These are phyloP conservation scores for Serpula lacrymans DNA, from an alignment of 768 basidiomycete species.

Conservation along the genomic window DNA sequence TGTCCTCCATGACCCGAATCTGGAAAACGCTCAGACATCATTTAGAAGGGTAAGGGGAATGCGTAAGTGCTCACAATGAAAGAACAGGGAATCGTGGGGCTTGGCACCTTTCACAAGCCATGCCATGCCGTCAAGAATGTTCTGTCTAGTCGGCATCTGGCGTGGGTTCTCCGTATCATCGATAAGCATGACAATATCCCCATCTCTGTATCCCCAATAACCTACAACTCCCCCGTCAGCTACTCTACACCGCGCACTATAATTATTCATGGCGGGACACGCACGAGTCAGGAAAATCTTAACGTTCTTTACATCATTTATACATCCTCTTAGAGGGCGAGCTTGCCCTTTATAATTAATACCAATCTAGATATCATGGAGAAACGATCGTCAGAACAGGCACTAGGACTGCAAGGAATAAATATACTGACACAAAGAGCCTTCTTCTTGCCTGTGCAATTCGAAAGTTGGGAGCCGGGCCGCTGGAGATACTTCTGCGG, in stretches of 20 bases:
- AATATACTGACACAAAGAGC: conserved; percentile 38
- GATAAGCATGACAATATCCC: conserved; percentile 56
- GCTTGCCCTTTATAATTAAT: conserved; percentile 71
- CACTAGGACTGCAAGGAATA: background rate
- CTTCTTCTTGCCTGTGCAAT: conserved; percentile 50
- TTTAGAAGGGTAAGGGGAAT: background rate
- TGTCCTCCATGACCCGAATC: conserved; percentile 98
- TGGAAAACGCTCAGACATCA: conserved; percentile 18
- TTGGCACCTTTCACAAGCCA: conserved; percentile 70
- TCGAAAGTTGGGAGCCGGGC: conserved; percentile 48
- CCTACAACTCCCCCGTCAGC: conserved; percentile 19
- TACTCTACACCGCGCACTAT: background rate
- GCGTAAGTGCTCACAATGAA: conserved; percentile 52
- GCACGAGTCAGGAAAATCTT: conserved; percentile 62
- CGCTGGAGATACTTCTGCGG: too few species aligned
- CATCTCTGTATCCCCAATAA: conserved; percentile 44
- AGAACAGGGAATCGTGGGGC: conserved; percentile 71
- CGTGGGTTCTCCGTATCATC: conserved; percentile 43
- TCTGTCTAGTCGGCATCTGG: conserved; percentile 47
- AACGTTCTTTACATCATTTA: conserved; percentile 77
- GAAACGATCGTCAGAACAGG: conserved; percentile 1
- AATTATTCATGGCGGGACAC: conserved; percentile 12
- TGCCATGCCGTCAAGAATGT: conserved; percentile 56
- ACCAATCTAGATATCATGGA: conserved; percentile 52
- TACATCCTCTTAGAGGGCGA: conserved; percentile 67